These are phyloP conservation scores for Strobilomyces dryophilus DNA, from an alignment of 768 basidiomycete genomes.

Conservation along the genomic window DNA sequence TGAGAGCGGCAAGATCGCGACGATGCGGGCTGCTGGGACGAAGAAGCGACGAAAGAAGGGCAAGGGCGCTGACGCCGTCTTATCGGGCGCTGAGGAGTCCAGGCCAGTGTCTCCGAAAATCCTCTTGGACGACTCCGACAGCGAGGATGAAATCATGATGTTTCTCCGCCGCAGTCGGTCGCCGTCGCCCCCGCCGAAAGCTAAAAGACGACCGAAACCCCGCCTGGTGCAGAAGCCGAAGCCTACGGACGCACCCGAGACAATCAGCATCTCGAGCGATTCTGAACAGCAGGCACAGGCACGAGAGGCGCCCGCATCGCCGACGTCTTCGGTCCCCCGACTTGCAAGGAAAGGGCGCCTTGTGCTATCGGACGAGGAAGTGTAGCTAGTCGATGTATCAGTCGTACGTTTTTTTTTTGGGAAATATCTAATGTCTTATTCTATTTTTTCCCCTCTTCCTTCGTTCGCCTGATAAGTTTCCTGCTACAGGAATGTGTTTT, in stretches of 20 bases:
- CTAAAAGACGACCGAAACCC: constrained; percentile 33
- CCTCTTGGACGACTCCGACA: constrained; percentile 19
- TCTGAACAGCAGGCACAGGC: constrained; percentile 11
- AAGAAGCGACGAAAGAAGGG: constrained; percentile 53
- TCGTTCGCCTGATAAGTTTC: constrained; percentile 5
- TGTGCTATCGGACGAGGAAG: constrained; percentile 39
- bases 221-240: constrained; percentile 39
- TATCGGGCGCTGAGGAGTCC: constrained; percentile 33
- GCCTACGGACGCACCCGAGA: neutral
- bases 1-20: constrained; percentile 35
- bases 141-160: constrained; percentile 24
- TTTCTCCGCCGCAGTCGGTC: constrained; percentile 24
- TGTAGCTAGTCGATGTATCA: constrained; percentile 16
- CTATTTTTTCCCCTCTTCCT: neutral
- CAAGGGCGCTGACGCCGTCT: constrained; percentile 46
- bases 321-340: constrained; percentile 11
- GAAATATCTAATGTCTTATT: constrained; percentile 2
- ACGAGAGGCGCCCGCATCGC: neutral
- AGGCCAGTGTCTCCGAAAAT: constrained; percentile 10
- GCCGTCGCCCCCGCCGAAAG: constrained; percentile 14
- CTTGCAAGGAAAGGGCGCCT: constrained; percentile 26
- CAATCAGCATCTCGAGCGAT: constrained; percentile 22
- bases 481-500: constrained; percentile 2
- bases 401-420: constrained; percentile 6
- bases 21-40: constrained; percentile 47